phyloP scores from a whole-genome alignment of 2,329 filamentous ascomycete genomes.

The Botrytis cinerea region DNA sequence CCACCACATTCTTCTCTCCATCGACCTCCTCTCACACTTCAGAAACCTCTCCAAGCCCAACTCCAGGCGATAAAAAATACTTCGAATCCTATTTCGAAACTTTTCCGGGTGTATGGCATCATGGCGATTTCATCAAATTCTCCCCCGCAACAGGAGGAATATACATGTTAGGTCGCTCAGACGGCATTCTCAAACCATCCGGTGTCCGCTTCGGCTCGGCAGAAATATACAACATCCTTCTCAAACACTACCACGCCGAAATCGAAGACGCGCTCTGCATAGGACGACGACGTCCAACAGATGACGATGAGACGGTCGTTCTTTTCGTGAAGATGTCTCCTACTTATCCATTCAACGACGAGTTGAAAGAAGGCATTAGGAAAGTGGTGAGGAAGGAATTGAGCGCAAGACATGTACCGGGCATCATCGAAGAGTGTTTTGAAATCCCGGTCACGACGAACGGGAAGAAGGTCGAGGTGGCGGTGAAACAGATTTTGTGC shows the following conservation, averaged over 20 bases:
- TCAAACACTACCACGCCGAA: conserved; percentile 75
- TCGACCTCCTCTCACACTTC: not conserved
- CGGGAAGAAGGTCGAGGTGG: conserved; percentile 97
- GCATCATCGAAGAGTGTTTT: conserved; percentile 74
- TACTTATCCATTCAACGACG: conserved; percentile 52
- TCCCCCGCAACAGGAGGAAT: conserved; percentile 74
- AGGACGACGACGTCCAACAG: conserved; percentile 61
- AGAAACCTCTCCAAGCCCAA: conserved; percentile 30
- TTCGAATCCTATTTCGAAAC: conserved; percentile 82
- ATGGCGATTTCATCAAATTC: conserved; percentile 83
- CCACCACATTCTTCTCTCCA: conserved; percentile 74
- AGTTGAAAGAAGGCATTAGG: conserved; percentile 65
- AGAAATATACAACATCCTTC: conserved; percentile 94
- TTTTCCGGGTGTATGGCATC: conserved; percentile 81
- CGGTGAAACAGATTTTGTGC: conserved; percentile 93
- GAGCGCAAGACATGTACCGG: conserved; percentile 87
- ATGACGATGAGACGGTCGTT: conserved; percentile 54
- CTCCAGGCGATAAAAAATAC: conserved; percentile 71
- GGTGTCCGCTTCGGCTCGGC: conserved; percentile 91
- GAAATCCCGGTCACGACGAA: conserved; percentile 88
- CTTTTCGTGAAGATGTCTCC: conserved; percentile 80
- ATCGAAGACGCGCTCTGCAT: conserved; percentile 88
- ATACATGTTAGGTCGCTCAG: conserved; percentile 87
- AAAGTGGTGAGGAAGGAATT: conserved; percentile 71
- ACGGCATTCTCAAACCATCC: conserved; percentile 89